A percentile compares a stretch with the other conserved stretches of the same genome.
These are phyloP conservation scores for Rhizophagus sp. DNA, from an alignment of 192 early-diverging fungal genomes.

Conservation along the genomic window DNA sequence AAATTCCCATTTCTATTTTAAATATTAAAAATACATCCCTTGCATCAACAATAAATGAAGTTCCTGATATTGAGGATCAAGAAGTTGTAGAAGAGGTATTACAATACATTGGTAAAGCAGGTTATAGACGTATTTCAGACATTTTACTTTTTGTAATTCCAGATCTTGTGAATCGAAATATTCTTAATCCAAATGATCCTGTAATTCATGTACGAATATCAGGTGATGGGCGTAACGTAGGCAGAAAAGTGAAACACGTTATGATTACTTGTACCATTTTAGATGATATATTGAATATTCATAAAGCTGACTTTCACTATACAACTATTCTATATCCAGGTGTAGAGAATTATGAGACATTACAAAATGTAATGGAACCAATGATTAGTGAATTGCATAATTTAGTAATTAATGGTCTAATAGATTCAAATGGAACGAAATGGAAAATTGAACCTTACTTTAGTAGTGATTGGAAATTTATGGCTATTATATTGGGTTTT, in stretches of 20 bases:
- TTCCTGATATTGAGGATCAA: background rate
- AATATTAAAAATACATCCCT: background rate
- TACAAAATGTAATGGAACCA: too few relatives aligned
- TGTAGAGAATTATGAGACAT: too few relatives aligned
- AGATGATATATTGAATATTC: constrained; percentile 1
- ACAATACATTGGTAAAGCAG: background rate
- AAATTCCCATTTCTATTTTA: too few relatives aligned
- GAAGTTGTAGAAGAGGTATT: background rate
- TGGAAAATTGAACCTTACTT: too few relatives aligned
- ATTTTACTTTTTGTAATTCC: constrained; percentile 4
- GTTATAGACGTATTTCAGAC: background rate
- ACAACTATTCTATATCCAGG: too few relatives aligned
- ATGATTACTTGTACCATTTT: background rate
- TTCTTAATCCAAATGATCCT: background rate
- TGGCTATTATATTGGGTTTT: too few relatives aligned
- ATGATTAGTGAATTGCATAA: too few relatives aligned
- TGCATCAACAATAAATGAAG: background rate
- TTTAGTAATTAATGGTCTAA: background rate
- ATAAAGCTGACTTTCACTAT: background rate
- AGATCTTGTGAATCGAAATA: background rate
- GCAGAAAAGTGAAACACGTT: background rate
- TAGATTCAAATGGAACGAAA: background rate
- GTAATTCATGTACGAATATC: background rate
- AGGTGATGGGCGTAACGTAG: background rate
- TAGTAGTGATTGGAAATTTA: too few relatives aligned